phyloP scores from a whole-genome alignment of 495 filamentous ascomycete species.

The Talaromyces ruber region DNA sequence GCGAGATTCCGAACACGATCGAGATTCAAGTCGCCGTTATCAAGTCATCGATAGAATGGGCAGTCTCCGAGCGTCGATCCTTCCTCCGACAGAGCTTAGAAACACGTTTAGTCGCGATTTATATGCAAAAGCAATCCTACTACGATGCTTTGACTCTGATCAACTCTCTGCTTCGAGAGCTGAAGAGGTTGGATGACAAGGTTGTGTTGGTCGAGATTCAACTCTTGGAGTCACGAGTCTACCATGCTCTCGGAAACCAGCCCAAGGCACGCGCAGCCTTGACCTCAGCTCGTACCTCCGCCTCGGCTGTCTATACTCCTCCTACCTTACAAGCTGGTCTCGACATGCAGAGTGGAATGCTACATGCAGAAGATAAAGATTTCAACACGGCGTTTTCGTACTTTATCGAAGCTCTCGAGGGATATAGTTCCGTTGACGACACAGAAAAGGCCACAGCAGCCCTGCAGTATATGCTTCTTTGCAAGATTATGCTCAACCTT shows the following conservation, averaged over 20 bases:
- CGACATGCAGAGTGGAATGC: constrained; percentile 98
- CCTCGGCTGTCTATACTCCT: constrained; percentile 93
- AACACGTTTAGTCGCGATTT: constrained; percentile 84
- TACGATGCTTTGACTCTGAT: constrained; percentile 95
- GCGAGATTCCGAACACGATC: constrained; percentile 82
- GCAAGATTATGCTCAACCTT: constrained; percentile 98
- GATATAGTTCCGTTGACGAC: constrained; percentile 90
- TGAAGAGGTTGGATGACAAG: constrained; percentile 98
- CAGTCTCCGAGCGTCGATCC: constrained; percentile 78
- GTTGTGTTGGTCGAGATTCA: constrained; percentile 98
- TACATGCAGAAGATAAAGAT: constrained; percentile 96
- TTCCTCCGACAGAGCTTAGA: constrained; percentile 98
- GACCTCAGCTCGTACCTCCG: constrained; percentile 87
- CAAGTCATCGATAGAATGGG: constrained; percentile 99
- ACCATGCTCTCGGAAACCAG: constrained; percentile 94
- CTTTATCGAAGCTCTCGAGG: constrained; percentile 97
- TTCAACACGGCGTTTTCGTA: constrained; percentile 98
- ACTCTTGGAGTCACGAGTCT: constrained; percentile 90
- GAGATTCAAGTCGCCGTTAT: constrained; percentile 91
- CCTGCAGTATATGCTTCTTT: constrained; percentile 98
- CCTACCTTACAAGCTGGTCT: constrained; percentile 90
- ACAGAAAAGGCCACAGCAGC: constrained; percentile 76
- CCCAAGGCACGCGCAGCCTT: constrained; percentile 92
- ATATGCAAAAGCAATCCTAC: constrained; percentile 94
- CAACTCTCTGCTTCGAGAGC: constrained; percentile 87